Conservation (phyloP, 805 yeast genomes). For the Pichia phayaonensis region DNA sequence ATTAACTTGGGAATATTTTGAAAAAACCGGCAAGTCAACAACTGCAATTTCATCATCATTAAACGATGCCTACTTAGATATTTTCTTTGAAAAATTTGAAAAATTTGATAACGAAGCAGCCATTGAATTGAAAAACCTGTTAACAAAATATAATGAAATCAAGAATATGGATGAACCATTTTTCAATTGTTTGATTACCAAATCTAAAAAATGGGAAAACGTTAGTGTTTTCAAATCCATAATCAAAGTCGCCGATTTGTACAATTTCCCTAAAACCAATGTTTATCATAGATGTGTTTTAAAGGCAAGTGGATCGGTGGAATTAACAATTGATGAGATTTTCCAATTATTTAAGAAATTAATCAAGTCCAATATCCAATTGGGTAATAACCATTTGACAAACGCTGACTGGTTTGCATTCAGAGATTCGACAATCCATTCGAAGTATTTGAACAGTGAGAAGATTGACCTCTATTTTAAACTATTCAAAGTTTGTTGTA, state of each 20-base stretch:
- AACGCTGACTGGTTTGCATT: slow-evolving; percentile 82
- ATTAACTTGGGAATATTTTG: slow-evolving; percentile 49
- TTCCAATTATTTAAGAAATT: slow-evolving; percentile 25
- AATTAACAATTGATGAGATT: slow-evolving; percentile 46
- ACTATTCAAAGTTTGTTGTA: slow-evolving; percentile 42
- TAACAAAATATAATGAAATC: slow-evolving; percentile 46
- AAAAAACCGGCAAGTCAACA: slow-evolving; percentile 37
- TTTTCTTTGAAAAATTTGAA: slow-evolving; percentile 60
- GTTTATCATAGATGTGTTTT: slow-evolving; percentile 67
- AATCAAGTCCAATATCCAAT: slow-evolving; percentile 37
- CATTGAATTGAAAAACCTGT: slow-evolving; percentile 45
- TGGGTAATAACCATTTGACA: slow-evolving; percentile 52
- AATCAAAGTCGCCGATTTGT: slow-evolving; percentile 50
- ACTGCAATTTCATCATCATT: slow-evolving; percentile 66
- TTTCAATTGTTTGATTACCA: slow-evolving; percentile 65
- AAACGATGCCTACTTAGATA: slow-evolving; percentile 59
- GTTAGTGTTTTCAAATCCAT: slow-evolving; percentile 56
- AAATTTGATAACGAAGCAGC: slow-evolving; percentile 46
- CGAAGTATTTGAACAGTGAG: slow-evolving; percentile 24
- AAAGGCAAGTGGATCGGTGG: slow-evolving; percentile 62
- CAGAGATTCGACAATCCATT: slow-evolving; percentile 63
- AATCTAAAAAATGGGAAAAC: slow-evolving; percentile 59
- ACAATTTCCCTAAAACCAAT: slow-evolving; percentile 52
- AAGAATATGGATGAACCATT: slow-evolving; percentile 72
- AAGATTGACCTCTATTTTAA: slow-evolving; percentile 48